Conservation (phyloP, 2,329 filamentous ascomycete species). For the Neonectria punicea region DNA sequence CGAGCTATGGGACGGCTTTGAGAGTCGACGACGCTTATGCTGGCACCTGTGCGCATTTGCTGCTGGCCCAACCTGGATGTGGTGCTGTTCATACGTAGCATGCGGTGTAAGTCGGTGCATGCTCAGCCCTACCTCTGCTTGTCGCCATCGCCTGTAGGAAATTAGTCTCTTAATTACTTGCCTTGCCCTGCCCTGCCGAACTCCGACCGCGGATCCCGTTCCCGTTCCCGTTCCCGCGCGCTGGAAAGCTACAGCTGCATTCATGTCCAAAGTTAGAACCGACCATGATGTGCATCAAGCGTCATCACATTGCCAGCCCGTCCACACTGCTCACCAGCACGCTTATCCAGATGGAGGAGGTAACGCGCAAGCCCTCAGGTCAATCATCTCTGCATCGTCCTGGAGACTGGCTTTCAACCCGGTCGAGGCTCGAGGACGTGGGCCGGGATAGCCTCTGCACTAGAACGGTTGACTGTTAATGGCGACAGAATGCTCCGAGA, state of each 20-base stretch:
- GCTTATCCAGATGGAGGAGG: background rate
- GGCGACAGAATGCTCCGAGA: background rate
- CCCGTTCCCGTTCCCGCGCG: background rate
- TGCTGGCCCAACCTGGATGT: background rate
- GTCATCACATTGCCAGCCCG: background rate
- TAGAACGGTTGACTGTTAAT: background rate
- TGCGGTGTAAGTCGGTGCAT: background rate
- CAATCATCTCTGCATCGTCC: constrained; percentile 6
- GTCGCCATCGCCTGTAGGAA: no score
- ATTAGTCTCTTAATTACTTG: background rate
- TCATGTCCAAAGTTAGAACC: background rate
- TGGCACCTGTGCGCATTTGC: background rate
- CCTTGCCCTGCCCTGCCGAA: background rate
- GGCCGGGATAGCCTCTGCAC: background rate
- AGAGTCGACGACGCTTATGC: background rate
- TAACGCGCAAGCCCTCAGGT: background rate
- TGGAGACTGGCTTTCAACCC: no score
- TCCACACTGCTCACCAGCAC: background rate
- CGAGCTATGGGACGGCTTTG: background rate
- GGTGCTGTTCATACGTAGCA: background rate
- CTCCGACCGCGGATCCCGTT: background rate
- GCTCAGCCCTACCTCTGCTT: background rate
- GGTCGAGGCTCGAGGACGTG: constrained; percentile 10
- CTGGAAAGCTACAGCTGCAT: background rate
- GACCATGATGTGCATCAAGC: background rate